Evolutionary conservation across 768 basidiomycete genomes (phyloP).

Genomic region (Boletus reticulatus): DNA sequence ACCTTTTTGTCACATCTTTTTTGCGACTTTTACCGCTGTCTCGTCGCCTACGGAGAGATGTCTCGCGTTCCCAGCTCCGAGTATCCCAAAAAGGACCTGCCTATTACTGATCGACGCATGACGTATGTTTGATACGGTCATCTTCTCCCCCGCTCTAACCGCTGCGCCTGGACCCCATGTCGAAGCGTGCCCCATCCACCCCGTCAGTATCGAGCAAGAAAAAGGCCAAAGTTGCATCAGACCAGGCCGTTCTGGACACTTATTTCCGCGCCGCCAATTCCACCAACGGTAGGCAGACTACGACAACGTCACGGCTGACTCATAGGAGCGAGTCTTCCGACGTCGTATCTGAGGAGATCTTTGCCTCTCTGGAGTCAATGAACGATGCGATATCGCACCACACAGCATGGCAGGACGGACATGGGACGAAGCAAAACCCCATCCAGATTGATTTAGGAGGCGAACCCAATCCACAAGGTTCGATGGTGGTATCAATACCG

Average conservation of each 20-base stretch:
- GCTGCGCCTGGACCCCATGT: slow-evolving; percentile 16
- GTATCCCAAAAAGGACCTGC: slow-evolving; percentile 21
- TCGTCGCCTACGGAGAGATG: neutral
- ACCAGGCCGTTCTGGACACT: slow-evolving; percentile 22
- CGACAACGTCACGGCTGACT: slow-evolving; percentile 17
- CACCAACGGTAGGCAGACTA: slow-evolving; percentile 10
- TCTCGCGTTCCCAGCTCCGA: neutral
- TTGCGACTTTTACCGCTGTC: neutral
- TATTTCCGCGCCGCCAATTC: slow-evolving; percentile 24
- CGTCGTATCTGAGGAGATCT: slow-evolving; percentile 14
- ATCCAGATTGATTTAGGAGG: slow-evolving; percentile 25
- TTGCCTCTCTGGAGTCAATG: slow-evolving; percentile 11
- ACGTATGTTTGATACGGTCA: slow-evolving; percentile 22
- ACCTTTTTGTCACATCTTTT: neutral
- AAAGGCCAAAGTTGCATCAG: slow-evolving; percentile 15
- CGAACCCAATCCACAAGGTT: slow-evolving; percentile 4
- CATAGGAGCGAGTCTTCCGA: slow-evolving; percentile 10
- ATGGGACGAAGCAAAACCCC: slow-evolving; percentile 24
- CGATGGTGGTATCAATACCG: slow-evolving; percentile 1
- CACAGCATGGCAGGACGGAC: slow-evolving; percentile 21
- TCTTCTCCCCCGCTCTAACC: slow-evolving; percentile 11
- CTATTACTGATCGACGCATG: slow-evolving; percentile 24
- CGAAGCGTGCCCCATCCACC: slow-evolving; percentile 15
- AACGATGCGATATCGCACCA: neutral
- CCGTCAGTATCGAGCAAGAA: slow-evolving; percentile 17